These are phyloP conservation scores for Penicillium vulpinum DNA, from an alignment of 2,329 filamentous ascomycete genomes.

Conservation along the genomic window DNA sequence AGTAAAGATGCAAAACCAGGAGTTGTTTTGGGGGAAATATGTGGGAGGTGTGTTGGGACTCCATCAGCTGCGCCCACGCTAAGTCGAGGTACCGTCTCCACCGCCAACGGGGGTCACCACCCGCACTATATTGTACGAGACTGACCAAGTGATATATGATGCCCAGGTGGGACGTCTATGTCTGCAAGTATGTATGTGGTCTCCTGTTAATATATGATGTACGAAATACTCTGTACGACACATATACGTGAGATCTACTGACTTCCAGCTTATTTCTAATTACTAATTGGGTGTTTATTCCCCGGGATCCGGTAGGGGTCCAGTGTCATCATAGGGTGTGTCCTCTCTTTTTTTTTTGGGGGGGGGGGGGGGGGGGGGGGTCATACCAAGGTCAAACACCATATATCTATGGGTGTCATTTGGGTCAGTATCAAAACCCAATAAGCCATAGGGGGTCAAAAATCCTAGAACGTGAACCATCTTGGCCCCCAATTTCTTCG, in stretches of 20 bases:
- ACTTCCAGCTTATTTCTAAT: not conserved
- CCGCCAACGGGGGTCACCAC: conserved; percentile 8
- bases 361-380: no score
- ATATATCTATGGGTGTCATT: not conserved
- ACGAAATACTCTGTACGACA: no score
- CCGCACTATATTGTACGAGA: not conserved
- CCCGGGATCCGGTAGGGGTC: not conserved
- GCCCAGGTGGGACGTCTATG: no score
- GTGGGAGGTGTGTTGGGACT: conserved; percentile 1
- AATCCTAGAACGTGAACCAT: not conserved
- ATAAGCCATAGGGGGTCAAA: not conserved
- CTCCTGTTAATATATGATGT: not conserved
- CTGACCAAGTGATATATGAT: not conserved
- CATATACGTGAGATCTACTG: not conserved
- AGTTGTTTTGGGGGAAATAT: conserved; percentile 1
- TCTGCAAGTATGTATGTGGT: no score
- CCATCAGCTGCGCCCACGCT: conserved; percentile 8
- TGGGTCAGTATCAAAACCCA: no score
- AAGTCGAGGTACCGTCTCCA: conserved; percentile 12
- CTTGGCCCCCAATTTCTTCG: not conserved
- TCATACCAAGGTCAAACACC: not conserved
- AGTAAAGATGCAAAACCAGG: not conserved
- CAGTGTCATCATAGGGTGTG: not conserved
- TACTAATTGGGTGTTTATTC: not conserved
- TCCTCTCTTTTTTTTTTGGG: not conserved